Evolutionary conservation across 768 basidiomycete species (phyloP).

Genomic region (Paxillus ammoniavirescens): DNA sequence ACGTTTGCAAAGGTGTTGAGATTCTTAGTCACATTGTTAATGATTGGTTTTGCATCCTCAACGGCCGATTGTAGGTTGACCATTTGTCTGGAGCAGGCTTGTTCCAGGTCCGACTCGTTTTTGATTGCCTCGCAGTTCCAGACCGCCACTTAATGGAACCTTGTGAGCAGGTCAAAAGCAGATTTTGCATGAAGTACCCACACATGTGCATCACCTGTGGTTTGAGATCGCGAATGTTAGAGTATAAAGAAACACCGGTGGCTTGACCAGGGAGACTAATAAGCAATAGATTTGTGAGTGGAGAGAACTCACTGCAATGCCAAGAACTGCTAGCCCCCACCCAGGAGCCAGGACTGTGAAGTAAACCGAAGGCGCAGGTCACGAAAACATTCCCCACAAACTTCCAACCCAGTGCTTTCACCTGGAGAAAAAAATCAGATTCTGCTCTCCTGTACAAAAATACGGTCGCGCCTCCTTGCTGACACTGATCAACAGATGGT

Average conservation of each 20-base stretch:
- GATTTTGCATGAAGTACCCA: not conserved
- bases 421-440: slow-evolving; percentile 8
- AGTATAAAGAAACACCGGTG: not conserved
- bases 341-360: slow-evolving; percentile 15
- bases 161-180: not conserved
- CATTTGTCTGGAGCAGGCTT: slow-evolving; percentile 14
- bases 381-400: slow-evolving; percentile 9
- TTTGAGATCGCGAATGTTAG: slow-evolving; percentile 5
- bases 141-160: slow-evolving; percentile 8
- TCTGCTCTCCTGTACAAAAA: not conserved
- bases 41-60: slow-evolving; percentile 9
- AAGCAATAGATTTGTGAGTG: not conserved
- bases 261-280: not conserved
- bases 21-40: slow-evolving; percentile 17
- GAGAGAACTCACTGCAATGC: not conserved
- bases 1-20: slow-evolving; percentile 18
- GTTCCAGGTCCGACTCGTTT: slow-evolving; percentile 11
- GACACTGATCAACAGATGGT: slow-evolving; percentile 5
- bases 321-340: slow-evolving; percentile 4
- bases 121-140: slow-evolving; percentile 2
- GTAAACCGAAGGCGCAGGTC: slow-evolving; percentile 13
- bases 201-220: not conserved
- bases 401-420: slow-evolving; percentile 18
- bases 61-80: slow-evolving; percentile 11
- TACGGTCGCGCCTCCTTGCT: slow-evolving; percentile 11